Conservation (phyloP, 148 eudicot genomes). For the Dysphania ambrosioides region DNA sequence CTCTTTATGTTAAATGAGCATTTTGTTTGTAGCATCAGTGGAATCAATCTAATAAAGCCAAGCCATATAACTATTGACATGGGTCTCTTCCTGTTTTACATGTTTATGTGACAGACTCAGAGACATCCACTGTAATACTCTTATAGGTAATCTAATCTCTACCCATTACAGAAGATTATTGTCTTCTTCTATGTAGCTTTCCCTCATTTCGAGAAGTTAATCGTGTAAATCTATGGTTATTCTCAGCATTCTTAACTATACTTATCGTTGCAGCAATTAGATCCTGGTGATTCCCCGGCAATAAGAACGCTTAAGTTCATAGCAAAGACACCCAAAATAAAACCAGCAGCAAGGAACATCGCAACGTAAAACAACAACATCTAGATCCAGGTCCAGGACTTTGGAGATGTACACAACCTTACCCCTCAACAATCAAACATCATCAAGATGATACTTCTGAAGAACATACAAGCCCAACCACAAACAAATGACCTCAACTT, state of each 20-base stretch:
- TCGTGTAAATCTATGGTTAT: neutral
- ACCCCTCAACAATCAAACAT: neutral
- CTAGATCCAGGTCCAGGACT: neutral
- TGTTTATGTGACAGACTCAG: neutral
- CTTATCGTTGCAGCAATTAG: neutral
- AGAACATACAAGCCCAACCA: neutral
- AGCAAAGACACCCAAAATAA: conserved; percentile 1
- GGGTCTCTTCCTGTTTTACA: no score
- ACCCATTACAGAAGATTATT: neutral
- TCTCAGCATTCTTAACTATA: neutral
- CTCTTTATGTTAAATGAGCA: neutral
- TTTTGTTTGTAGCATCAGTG: neutral
- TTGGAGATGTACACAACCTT: neutral
- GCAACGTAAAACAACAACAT: neutral
- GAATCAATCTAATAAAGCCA: neutral
- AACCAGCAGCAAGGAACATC: neutral
- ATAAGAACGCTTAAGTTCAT: neutral
- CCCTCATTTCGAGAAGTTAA: neutral
- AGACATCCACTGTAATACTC: neutral
- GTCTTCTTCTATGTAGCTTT: neutral
- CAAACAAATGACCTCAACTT: neutral
- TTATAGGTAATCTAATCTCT: neutral
- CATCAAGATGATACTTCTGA: neutral
- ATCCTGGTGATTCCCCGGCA: neutral
- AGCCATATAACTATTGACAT: neutral